Base-by-base conservation (phyloP, 176 grass and related monocot genomes). In the Ananas comosus region DNA sequence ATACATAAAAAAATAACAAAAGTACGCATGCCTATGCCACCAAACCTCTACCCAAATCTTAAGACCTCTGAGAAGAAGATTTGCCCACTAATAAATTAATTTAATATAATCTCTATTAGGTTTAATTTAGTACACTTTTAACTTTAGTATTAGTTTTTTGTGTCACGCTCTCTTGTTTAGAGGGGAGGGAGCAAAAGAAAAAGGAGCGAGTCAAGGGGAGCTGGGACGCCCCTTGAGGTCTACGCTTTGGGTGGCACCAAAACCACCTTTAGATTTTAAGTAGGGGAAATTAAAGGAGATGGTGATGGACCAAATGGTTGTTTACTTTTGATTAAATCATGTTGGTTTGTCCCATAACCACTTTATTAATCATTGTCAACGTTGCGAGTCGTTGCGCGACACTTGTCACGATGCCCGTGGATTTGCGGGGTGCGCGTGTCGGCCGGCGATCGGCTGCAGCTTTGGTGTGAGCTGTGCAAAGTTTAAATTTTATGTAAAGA, bases 41-140 rank as follows among this genome's bases (percentile, higher is more conserved):
- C 65, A 76, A 76, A 64, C 56, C 11, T 51, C n/a, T 10, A 10
- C 53, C 72, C 58, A 78, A 80, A 80, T 84, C 81, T 83, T 50
- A 71, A 76, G 72, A 47, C 13, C 68, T 66, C 72, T 59, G 73
- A 71, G 78, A 1, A 23, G 29, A 84, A 78, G 81, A 88, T 88
- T 84, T 88, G 63, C 58, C 42, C 21, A 11, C 73, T 11, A 70
- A 53, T 89, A 61, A 13, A 85, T 82, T 85, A 90, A 63, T 54
- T 28, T 33, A 49, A 51, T 17, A 53, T 58, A 51, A 0, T 13
- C 51, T 25, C 65, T 9, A 25, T 64, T 9, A 21, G 48, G 50
- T 56, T 52, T 70, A 61, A 70, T 53, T 28, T 70, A 79, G 74
- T 56, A 64, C 64, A 58, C 66, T 71, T 69, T 19, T 80, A 73